These are phyloP conservation scores for Leucosporidium yakuticum DNA, from an alignment of 768 basidiomycete genomes.

Conservation along the genomic window DNA sequence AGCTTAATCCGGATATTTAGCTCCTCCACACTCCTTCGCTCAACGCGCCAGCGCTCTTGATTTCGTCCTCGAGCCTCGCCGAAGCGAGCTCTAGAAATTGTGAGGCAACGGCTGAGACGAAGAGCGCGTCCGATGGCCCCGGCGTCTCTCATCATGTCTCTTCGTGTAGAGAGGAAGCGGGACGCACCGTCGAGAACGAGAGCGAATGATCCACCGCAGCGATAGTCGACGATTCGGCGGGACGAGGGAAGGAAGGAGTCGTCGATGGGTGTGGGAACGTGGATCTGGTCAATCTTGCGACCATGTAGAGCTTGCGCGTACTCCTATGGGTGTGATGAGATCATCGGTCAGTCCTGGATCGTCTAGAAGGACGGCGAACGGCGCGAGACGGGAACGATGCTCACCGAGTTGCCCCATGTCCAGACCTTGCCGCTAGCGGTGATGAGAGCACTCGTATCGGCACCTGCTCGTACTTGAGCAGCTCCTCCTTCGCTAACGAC, in stretches of 20 bases:
- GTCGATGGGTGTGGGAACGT: constrained; percentile 3
- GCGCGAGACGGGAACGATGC: background rate
- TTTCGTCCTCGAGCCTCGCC: too few relatives aligned
- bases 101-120: background rate
- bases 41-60: too few relatives aligned
- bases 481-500: constrained; percentile 21
- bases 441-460: constrained; percentile 26
- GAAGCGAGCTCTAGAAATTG: too few relatives aligned
- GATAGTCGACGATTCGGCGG: constrained; percentile 28
- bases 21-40: background rate
- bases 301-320: constrained; percentile 30
- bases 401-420: constrained; percentile 32
- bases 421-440: constrained; percentile 25
- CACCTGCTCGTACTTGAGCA: constrained; percentile 13
- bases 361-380: background rate
- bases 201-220: constrained; percentile 30
- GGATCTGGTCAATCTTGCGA: constrained; percentile 29
- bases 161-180: background rate
- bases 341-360: background rate
- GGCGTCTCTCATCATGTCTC: constrained; percentile 20
- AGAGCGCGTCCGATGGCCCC: constrained; percentile 33
- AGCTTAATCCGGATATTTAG: constrained; percentile 1
- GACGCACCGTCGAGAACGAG: constrained; percentile 31
- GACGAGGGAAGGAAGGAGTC: constrained; percentile 8
- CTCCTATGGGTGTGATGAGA: constrained; percentile 9